These are phyloP conservation scores for Tulasnella sp. DNA, from an alignment of 768 basidiomycete genomes.

Conservation along the genomic window DNA sequence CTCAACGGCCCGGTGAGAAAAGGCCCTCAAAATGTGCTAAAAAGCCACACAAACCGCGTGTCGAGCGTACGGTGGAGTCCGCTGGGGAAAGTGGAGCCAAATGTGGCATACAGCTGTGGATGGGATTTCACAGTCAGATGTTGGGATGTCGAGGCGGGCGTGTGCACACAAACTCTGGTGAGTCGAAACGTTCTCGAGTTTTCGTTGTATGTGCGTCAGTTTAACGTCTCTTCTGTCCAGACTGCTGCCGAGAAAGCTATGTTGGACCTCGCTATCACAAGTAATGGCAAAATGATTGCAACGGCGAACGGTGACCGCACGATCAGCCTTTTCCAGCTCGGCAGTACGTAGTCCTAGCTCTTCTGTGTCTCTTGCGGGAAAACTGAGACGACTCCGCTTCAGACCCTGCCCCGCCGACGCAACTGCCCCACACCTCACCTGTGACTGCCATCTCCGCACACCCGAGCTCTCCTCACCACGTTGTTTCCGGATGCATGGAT, in stretches of 20 bases:
- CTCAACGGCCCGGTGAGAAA: conserved; percentile 54
- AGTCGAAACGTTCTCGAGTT: not conserved
- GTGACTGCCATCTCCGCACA: conserved; percentile 62
- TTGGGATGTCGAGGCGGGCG: conserved; percentile 83
- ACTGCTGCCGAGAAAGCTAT: conserved; percentile 74
- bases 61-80: conserved; percentile 67
- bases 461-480: conserved; percentile 51
- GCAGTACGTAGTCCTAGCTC: conserved; percentile 50
- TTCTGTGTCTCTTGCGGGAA: not conserved
- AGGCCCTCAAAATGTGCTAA: conserved; percentile 71
- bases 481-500: conserved; percentile 76
- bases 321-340: conserved; percentile 65
- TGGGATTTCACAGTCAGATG: conserved; percentile 87
- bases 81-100: conserved; percentile 28
- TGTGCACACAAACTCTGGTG: conserved; percentile 73
- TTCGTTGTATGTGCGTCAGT: not conserved
- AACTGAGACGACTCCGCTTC: not conserved
- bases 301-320: conserved; percentile 76
- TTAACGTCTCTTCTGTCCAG: conserved; percentile 46
- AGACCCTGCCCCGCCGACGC: conserved; percentile 44
- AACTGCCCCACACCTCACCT: conserved; percentile 64
- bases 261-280: conserved; percentile 58
- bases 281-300: conserved; percentile 53
- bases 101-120: conserved; percentile 71
- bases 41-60: conserved; percentile 81